Conservation (phyloP, 78 protist species). For the Protostelium mycophagum region DNA sequence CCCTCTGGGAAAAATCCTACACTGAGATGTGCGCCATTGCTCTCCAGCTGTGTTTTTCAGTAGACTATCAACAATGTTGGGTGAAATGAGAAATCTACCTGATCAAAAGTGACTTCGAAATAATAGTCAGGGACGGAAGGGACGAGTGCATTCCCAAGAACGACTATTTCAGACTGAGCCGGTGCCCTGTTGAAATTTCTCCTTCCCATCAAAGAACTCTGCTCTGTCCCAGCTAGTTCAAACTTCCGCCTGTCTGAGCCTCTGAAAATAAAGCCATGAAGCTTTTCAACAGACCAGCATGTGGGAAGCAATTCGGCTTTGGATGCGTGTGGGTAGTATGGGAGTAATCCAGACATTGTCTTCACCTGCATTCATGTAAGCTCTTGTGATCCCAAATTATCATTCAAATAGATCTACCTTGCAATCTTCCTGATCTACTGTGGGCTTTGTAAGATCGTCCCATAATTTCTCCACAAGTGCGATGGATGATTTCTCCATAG, state of each 20-base stretch:
- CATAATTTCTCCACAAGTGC: neutral
- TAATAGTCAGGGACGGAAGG: neutral
- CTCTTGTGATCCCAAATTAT: neutral
- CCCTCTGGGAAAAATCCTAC: slow-evolving; percentile 5
- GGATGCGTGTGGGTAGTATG: neutral
- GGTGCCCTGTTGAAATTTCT: neutral
- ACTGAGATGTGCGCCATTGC: neutral
- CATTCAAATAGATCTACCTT: neutral
- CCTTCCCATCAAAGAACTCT: neutral
- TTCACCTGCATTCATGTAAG: neutral
- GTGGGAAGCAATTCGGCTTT: neutral
- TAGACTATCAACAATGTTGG: no score
- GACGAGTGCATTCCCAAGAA: neutral
- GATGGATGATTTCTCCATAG: neutral
- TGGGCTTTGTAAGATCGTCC: neutral
- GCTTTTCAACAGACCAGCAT: neutral
- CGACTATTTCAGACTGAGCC: neutral
- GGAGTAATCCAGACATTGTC: neutral
- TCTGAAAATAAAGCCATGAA: slow-evolving; percentile 1
- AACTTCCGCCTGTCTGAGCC: neutral
- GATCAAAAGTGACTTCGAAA: neutral
- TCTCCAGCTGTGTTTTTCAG: neutral
- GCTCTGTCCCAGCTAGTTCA: neutral
- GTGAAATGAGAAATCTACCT: no score
- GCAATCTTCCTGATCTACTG: neutral